A percentile compares a stretch with the other conserved stretches of the same genome.
Evolutionary conservation across 306 rosid genomes (phyloP).

Genomic region (Trifolium fragiferum): DNA sequence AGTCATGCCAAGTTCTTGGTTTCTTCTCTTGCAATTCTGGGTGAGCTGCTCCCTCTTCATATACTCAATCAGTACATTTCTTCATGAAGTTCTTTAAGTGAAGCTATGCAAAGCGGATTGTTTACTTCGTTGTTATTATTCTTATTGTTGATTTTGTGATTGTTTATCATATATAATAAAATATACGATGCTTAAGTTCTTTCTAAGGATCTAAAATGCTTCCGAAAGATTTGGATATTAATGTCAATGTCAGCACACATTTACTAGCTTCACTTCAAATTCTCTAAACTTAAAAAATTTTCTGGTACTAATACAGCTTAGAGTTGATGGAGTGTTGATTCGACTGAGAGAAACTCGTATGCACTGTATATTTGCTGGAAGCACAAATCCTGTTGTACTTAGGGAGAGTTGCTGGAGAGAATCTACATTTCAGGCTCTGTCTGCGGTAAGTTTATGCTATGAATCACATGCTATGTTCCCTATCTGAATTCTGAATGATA

Average conservation of each 20-base stretch:
- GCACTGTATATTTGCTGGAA: conserved; percentile 77
- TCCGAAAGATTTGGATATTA: conserved; percentile 23
- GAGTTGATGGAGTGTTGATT: conserved; percentile 97
- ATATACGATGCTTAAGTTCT: conserved; percentile 27
- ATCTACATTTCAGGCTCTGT: conserved; percentile 76
- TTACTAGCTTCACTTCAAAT: conserved; percentile 27
- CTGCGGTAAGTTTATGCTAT: conserved; percentile 67
- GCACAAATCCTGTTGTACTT: conserved; percentile 65
- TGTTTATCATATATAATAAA: background rate
- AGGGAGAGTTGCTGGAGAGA: conserved; percentile 98
- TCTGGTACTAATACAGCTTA: conserved; percentile 66
- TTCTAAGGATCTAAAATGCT: conserved; percentile 14
- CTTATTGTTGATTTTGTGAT: conserved; percentile 1
- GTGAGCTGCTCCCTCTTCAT: conserved; percentile 59
- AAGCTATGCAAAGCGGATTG: background rate
- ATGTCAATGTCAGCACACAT: conserved; percentile 7
- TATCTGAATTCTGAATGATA: conserved; percentile 12
- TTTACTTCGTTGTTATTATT: conserved; percentile 9
- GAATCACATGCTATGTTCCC: conserved; percentile 26
- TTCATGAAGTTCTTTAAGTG: conserved; percentile 11
- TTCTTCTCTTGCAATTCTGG: conserved; percentile 94
- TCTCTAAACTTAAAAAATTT: conserved; percentile 9
- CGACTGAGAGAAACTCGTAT: conserved; percentile 93
- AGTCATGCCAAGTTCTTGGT: conserved; percentile 97
- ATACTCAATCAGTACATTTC: conserved; percentile 22